Base-by-base conservation (phyloP, 805 yeast species). In the Kregervanrija fluxuum region DNA sequence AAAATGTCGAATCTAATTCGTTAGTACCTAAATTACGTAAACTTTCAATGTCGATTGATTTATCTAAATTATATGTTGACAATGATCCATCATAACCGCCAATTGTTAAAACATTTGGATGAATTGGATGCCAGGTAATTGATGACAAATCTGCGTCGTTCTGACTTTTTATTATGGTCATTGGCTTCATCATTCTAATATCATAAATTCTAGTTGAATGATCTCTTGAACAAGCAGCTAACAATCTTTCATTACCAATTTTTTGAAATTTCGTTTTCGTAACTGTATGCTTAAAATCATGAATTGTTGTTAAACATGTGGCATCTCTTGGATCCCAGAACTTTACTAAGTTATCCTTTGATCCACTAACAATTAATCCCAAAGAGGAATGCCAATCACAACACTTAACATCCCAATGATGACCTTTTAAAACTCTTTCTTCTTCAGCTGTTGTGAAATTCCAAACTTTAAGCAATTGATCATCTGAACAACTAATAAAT, bases 351-450 rank as follows among this genome's bases (percentile, higher is more conserved):
- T 95, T 95, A 65, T 93, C 99, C 61, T 95, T 93, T 0, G 98
- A 93, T 0, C 97, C 99, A 50, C 90, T 77, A 0, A 85, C 96
- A 41, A 93, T 74, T 28, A 93, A 70, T 0, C 97, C 96, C 64
- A 87, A 67, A 11, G 74, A 71, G 5, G 95, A 86, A 64, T 93
- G 99, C 99, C 99, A 93, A 63, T 93, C 98, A 43, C 95, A 86
- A 44, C 90, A 80, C 60, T 93, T 93, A 16, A 93, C 97, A 65
- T 93, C 99, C 99, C 99, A 93, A 61, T 95, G 96, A 65, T 93
- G 99, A 2, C 98, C 98, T 17, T 80, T 74, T 44, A 93, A 69
- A 0, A 78, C 71, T 40, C 85, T 67, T 59, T 93, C 99, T 54
- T 87, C 93, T 47, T 75, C 69, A 33, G 93, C 93, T 57, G 84